phyloP scores from a whole-genome alignment of 106 monocot species.

The Dioscorea zingiberensis region DNA sequence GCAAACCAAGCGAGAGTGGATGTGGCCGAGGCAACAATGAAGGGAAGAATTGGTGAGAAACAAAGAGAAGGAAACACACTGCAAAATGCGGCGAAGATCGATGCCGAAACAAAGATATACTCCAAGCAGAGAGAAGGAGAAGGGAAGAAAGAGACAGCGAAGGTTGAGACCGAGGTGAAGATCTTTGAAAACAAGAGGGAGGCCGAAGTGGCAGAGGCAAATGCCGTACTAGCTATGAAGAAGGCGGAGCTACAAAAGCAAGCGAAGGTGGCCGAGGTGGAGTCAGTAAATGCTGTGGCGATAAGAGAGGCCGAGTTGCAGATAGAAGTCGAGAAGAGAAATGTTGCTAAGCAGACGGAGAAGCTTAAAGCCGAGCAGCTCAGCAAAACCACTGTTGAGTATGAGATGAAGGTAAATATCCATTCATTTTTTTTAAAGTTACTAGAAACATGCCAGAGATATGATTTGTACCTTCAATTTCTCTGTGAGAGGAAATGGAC shows the following conservation, averaged over 20 bases:
- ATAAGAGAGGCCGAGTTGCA: slow-evolving; percentile 24
- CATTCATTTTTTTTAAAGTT: not conserved
- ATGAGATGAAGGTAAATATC: slow-evolving; percentile 23
- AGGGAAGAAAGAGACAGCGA: slow-evolving; percentile 22
- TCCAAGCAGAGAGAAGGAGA: slow-evolving; percentile 28
- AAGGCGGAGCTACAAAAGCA: slow-evolving; percentile 6
- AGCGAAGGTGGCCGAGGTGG: slow-evolving; percentile 9
- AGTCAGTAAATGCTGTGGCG: slow-evolving; percentile 10
- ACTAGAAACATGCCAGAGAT: too few species aligned
- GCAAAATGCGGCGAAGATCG: slow-evolving; percentile 11
- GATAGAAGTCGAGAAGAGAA: slow-evolving; percentile 26
- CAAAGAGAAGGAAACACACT: not conserved
- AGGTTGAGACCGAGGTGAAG: slow-evolving; percentile 24
- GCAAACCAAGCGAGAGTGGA: slow-evolving; percentile 7
- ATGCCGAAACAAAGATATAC: slow-evolving; percentile 26
- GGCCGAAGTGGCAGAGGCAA: slow-evolving; percentile 6
- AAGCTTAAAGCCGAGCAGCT: slow-evolving; percentile 27
- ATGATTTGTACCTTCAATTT: too few species aligned
- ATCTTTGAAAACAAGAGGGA: slow-evolving; percentile 11
- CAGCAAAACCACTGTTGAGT: slow-evolving; percentile 21
- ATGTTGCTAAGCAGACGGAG: not conserved
- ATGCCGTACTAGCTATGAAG: slow-evolving; percentile 26
- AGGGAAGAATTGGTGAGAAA: slow-evolving; percentile 1
- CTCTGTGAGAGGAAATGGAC: too few species aligned
- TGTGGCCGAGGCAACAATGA: slow-evolving; percentile 5